Evolutionary conservation across 2,329 filamentous ascomycete genomes (phyloP).

Genomic region (Sporothrix schenckii): DNA sequence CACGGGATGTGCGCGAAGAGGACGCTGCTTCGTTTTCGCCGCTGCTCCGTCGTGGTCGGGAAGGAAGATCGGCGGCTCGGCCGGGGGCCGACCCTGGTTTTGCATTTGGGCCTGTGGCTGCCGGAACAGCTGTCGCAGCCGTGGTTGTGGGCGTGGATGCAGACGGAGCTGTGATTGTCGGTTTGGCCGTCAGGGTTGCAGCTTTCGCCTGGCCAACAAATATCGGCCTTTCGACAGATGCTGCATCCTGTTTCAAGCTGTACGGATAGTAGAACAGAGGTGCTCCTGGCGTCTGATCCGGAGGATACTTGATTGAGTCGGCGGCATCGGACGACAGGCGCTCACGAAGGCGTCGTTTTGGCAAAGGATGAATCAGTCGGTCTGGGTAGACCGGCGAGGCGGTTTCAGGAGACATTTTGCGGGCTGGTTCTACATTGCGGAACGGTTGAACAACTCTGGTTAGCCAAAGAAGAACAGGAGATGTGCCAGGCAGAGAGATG

Average conservation of each 20-base stretch:
- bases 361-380: conserved; percentile 88
- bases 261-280: conserved; percentile 78
- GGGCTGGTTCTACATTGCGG: conserved; percentile 48
- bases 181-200: neutral
- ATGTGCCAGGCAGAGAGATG: neutral
- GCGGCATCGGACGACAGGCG: conserved; percentile 83
- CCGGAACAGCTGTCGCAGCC: neutral
- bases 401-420: conserved; percentile 71
- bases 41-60: conserved; percentile 46
- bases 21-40: conserved; percentile 60
- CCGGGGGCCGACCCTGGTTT: neutral
- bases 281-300: conserved; percentile 68
- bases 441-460: conserved; percentile 35
- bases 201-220: neutral
- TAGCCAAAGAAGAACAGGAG: conserved; percentile 38
- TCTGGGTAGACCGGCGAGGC: conserved; percentile 81
- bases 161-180: neutral
- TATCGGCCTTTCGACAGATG: conserved; percentile 50
- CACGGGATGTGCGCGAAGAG: conserved; percentile 29
- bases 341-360: conserved; percentile 84
- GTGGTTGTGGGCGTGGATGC: neutral
- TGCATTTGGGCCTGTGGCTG: neutral
- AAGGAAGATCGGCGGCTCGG: conserved; percentile 3
- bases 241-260: conserved; percentile 53
- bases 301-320: conserved; percentile 79